phyloP scores from a whole-genome alignment of 108 stramenopile species.

The Mediolabrus comicus region DNA sequence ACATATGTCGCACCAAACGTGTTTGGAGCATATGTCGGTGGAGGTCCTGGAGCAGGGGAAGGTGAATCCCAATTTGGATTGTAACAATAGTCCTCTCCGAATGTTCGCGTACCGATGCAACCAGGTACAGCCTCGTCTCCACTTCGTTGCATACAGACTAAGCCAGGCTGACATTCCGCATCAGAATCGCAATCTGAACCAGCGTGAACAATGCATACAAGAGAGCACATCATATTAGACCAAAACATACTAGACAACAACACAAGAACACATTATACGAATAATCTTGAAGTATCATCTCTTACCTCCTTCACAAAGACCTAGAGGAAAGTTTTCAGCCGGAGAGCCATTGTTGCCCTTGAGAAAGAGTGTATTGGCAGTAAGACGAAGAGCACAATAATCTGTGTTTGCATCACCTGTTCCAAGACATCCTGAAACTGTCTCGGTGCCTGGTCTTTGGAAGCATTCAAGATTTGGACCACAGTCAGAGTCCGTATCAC shows the following conservation, averaged over 20 bases:
- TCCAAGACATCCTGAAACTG: not conserved
- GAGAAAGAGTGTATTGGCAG: not conserved
- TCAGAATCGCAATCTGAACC: conserved; percentile 11
- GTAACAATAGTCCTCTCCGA: not conserved
- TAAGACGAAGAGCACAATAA: not conserved
- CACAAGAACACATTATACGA: too few relatives aligned
- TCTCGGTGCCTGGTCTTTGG: not conserved
- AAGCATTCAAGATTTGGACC: not conserved
- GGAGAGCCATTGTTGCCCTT: conserved; percentile 6
- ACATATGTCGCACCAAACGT: not conserved
- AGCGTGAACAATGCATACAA: too few relatives aligned
- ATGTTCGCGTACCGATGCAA: not conserved
- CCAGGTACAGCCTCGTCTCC: conserved; percentile 23
- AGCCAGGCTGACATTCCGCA: not conserved
- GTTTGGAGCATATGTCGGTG: not conserved
- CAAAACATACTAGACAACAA: too few relatives aligned
- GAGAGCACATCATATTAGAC: too few relatives aligned
- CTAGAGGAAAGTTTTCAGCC: conserved; percentile 3
- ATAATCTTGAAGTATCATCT: too few relatives aligned
- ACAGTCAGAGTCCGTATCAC: conserved; percentile 40
- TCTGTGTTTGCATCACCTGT: not conserved
- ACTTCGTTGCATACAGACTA: conserved; percentile 17
- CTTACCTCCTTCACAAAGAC: conserved; percentile 6
- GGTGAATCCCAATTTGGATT: not conserved
- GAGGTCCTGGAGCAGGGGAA: not conserved